Evolutionary conservation across 2,329 filamentous ascomycete genomes (phyloP), one percentile per base, ranked within the genome.

Genomic region (Chaetomiaceae sp.): DNA sequence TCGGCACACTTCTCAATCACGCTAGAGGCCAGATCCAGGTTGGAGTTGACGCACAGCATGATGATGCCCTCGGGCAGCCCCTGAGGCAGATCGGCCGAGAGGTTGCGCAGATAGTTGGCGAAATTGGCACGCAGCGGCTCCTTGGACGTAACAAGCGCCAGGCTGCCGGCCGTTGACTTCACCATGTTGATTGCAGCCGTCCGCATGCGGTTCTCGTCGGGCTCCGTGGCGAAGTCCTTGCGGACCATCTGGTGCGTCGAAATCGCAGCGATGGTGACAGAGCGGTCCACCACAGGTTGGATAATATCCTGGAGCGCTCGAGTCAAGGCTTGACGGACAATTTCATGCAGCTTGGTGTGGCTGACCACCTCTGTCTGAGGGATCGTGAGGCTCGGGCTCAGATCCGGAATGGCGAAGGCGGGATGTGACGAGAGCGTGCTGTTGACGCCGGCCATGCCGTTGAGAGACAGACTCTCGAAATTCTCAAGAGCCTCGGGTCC

Each of bases 31-130:
- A 91, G 80, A 63, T 99, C 94, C 27, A 99, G 80, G 68, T 99
- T 99, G 60, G 95, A 92, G 69, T 97, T 99, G 57, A 99, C 92
- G 70, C 95, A 97, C 89, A 99, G 96, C 53, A 97, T 82, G 57
- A 99, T 94, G 29, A 94, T 89, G 6, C 94, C 94, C 72, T 99
- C 94, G 0, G 94, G 90, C 57, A 99, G 80, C 15, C 89, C 88
- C 49, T 89, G 87, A 50, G 89, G 84, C 34, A 95, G 80, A 34
- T 85, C 83, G 45, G 72, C 75, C 3, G 83, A 79, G n/a, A 85
- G 69, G 45, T 78, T 78, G 48, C 94, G 87, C 69, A 99, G 91
- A 67, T 97, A 95, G 71, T 97, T 99, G 50, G 88, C 95, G 71
- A 99, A 95, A 72, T 95, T 97, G 69, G 95, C 94, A 56, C 94